phyloP scores from a whole-genome alignment of 1,139 yeast genomes.

The Arxiozyma telluris region DNA sequence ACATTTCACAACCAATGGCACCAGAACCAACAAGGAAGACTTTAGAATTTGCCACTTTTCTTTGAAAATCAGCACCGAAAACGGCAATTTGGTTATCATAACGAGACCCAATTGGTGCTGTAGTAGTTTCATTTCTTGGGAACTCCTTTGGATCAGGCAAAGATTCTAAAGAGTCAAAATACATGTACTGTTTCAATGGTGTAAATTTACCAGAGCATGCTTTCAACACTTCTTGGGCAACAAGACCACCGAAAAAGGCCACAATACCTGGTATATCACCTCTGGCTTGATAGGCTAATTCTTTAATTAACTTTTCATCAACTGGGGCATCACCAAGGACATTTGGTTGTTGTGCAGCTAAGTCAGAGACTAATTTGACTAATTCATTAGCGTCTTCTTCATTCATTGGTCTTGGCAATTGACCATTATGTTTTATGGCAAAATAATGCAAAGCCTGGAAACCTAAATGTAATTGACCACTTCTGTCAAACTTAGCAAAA shows the following conservation, averaged over 20 bases:
- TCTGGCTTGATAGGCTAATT: constrained; percentile 72
- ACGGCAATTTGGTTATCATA: constrained; percentile 93
- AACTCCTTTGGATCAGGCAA: constrained; percentile 53
- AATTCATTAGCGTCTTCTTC: constrained; percentile 68
- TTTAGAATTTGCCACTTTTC: constrained; percentile 61
- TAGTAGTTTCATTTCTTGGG: constrained; percentile 60
- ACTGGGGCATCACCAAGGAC: constrained; percentile 47
- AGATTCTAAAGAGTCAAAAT: constrained; percentile 90
- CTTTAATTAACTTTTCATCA: constrained; percentile 57
- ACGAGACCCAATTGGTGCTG: constrained; percentile 69
- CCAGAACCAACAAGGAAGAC: constrained; percentile 96
- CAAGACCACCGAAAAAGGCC: constrained; percentile 88
- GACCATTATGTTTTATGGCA: constrained; percentile 49
- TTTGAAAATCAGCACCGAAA: constrained; percentile 73
- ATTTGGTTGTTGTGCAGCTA: constrained; percentile 50
- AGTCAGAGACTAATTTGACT: constrained; percentile 48
- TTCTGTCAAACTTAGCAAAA: constrained; percentile 88
- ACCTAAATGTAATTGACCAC: constrained; percentile 81
- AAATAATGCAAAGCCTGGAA: constrained; percentile 84
- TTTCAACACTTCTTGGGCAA: constrained; percentile 94
- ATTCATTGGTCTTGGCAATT: constrained; percentile 69
- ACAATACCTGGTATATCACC: constrained; percentile 89
- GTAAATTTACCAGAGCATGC: constrained; percentile 90
- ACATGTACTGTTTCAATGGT: constrained; percentile 84
- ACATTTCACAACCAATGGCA: constrained; percentile 98